phyloP scores from a whole-genome alignment of 345 rosid species.

The Syzygium oleosum region DNA sequence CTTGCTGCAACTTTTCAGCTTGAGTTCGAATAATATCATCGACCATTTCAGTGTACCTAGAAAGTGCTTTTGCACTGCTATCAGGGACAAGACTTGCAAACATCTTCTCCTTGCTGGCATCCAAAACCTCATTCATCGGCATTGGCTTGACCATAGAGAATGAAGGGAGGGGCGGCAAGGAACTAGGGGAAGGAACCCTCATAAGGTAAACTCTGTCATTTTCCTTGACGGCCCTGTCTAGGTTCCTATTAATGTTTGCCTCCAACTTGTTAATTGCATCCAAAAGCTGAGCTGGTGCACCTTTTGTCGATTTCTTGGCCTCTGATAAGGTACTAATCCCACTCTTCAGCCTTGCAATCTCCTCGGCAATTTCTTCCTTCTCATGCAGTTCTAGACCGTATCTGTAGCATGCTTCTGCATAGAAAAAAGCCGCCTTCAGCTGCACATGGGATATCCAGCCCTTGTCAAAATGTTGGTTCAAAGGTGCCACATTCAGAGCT shows the following conservation, averaged over 20 bases:
- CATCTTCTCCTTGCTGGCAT: slow-evolving; percentile 97
- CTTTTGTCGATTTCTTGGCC: slow-evolving; percentile 71
- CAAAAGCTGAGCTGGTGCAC: slow-evolving; percentile 77
- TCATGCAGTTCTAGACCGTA: slow-evolving; percentile 83
- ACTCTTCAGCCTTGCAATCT: slow-evolving; percentile 78
- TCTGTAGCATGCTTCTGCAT: slow-evolving; percentile 85
- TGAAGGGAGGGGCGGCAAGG: slow-evolving; percentile 68
- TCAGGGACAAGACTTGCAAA: slow-evolving; percentile 95
- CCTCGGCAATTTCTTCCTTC: slow-evolving; percentile 94
- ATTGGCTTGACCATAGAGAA: slow-evolving; percentile 93
- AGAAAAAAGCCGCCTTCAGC: slow-evolving; percentile 77
- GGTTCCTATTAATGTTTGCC: slow-evolving; percentile 58
- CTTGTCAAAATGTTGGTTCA: slow-evolving; percentile 94
- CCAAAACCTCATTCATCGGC: slow-evolving; percentile 75
- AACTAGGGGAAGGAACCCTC: slow-evolving; percentile 89
- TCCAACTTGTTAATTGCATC: slow-evolving; percentile 81
- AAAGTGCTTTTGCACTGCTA: slow-evolving; percentile 93
- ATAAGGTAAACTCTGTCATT: slow-evolving; percentile 97
- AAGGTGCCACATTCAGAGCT: slow-evolving; percentile 52
- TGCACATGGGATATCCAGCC: slow-evolving; percentile 92
- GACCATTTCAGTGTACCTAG: slow-evolving; percentile 97
- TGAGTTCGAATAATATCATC: slow-evolving; percentile 87
- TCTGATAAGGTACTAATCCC: slow-evolving; percentile 64
- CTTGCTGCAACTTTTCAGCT: slow-evolving; percentile 97
- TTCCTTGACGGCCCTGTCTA: slow-evolving; percentile 94